Evolutionary conservation across 169 alveolate species (phyloP), one percentile per base, ranked within the genome.

Genomic region (Prorocentrum cordatum): DNA sequence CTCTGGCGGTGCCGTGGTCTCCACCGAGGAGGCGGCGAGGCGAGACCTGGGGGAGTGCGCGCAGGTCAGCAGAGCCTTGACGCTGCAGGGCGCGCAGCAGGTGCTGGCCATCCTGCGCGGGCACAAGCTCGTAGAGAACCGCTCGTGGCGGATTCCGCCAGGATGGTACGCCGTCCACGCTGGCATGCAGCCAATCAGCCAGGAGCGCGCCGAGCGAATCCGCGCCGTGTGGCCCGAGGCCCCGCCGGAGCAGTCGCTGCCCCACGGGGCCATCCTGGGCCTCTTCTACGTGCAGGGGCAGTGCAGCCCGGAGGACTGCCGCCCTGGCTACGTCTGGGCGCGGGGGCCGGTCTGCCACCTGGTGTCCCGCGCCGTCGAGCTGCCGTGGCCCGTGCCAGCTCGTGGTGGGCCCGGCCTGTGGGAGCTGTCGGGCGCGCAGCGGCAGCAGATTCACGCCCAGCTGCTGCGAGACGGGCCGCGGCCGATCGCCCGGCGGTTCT

Each of bases 81-180:
- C 91, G 27, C 80, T 61, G 62, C 87, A 77, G 75, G 87, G 87
- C 14, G 87, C 87, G 26, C 87, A 77, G 73, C 87, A 77, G 45
- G 87, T 77, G 45, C 24, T 77, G 35, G 87, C 87, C 75, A 77
- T 77, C 68, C 62, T 77, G 24, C 72, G 87, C 0, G 87, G 87
- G 5, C 61, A 62, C 58, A 77, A 77, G 45, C 73, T 77, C 75
- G 45, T 82, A 0, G 91, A 82, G 35, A 82, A 82, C n/a, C 91
- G 91, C 22, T 45, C 39, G 1, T 82, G 91, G 91, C 68, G 87
- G 87, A 77, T 77, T 18, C 87, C 87, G 1, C 47, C 35, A 32
- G 87, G 87, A 7, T 77, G 87, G 87, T 77, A 77, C 29, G 87
- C 87, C 38, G 59, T 77, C 31, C 87, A 77, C 26, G 72, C 87